Base-by-base conservation (phyloP, 768 basidiomycete species). In the Serendipita indica region DNA sequence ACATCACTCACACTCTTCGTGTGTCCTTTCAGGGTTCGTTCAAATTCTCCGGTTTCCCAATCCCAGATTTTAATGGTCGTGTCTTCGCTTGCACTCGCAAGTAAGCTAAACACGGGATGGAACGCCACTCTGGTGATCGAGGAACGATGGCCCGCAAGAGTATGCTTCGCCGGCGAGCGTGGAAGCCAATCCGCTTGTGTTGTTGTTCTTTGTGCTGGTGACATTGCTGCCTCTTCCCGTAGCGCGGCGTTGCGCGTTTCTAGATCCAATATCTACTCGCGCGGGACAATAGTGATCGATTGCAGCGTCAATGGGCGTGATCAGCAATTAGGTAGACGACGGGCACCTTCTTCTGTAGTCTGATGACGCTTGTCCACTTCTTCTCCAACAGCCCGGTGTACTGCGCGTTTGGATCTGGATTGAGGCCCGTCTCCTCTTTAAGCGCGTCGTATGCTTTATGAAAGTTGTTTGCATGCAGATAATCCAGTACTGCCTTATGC, bases 331-430 rank as follows among this genome's bases (percentile, higher is more conserved):
- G 32, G n/a, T 54, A 30, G 12, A 7, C 49, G 10, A 37, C 10
- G 35, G 10, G n/a, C 10, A 54, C 90, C 82, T 93, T 94, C 77
- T 93, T 89, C 74, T 97, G 93, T 68, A 97, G 71, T 63, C 93
- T 79, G 60, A 97, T 93, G 33, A 96, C 90, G 67, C 86, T 89
- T 52, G 89, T 94, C 93, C 93, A 97, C 71, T 97, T 97, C 83
- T 94, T 94, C 75, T 90, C 93, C 61, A 97, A 72, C 59, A 97
- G 72, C 1, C 91, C 92, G 1, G 83, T 82, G 65, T 83, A 85
- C 69, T 88, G 86, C 56, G 89, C 82, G 68, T 87, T 90, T 22
- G 89, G 81, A 74, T 94, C 91, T 14, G 86, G 87, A 2, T 77
- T 75, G 68, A 85, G 87, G 61, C 83, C 80, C 67, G 59, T 76